Conservation (phyloP, 768 basidiomycete species). For the Suillus variegatus region DNA sequence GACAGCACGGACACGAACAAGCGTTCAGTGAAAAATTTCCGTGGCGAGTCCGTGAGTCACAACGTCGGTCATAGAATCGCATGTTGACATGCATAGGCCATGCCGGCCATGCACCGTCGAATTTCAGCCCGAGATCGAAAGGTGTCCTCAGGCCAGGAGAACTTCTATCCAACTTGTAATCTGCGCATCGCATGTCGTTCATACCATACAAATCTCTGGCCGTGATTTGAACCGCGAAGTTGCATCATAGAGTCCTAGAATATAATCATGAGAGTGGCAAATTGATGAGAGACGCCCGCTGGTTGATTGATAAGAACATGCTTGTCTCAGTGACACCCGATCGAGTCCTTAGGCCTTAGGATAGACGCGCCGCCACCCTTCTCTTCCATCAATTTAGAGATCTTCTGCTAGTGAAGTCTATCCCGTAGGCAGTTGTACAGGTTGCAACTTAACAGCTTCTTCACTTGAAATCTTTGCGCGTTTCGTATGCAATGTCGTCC, state of each 20-base stretch:
- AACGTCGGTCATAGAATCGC: too few species aligned
- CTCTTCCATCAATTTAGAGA: neutral
- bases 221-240: neutral
- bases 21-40: too few species aligned
- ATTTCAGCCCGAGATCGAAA: too few species aligned
- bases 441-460: neutral
- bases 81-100: too few species aligned
- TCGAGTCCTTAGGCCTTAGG: neutral
- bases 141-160: too few species aligned
- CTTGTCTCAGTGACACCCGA: neutral
- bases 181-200: too few species aligned
- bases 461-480: neutral
- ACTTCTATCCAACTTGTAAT: too few species aligned
- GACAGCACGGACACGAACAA: too few species aligned
- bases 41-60: too few species aligned
- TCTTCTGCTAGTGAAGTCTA: neutral
- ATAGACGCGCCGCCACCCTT: neutral
- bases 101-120: too few species aligned
- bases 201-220: too few species aligned
- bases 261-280: neutral
- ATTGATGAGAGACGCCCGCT: neutral
- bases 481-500: conserved; percentile 16
- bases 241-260: neutral
- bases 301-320: neutral
- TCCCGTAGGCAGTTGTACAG: neutral